Conservation (phyloP, 1,284 basidiomycete genomes). For the Cystobasidium sp. region DNA sequence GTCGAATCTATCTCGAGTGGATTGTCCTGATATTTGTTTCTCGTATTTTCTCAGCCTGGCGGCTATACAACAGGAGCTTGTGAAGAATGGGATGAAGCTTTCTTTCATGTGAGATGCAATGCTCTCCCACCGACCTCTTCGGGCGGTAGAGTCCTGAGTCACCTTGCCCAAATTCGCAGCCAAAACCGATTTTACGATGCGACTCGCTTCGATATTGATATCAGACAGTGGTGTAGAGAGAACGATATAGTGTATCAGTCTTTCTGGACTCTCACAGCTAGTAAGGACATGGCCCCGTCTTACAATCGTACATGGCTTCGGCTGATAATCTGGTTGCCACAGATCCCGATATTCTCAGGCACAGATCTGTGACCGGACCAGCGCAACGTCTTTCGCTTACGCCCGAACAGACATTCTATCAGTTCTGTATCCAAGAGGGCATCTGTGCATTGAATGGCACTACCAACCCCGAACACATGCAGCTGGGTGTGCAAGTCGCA, state of each 20-base stretch:
- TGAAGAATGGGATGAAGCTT: constrained; percentile 61
- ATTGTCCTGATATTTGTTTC: background rate
- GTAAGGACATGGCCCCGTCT: constrained; percentile 64
- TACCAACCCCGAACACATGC: constrained; percentile 67
- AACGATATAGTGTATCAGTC: constrained; percentile 61
- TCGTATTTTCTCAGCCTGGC: background rate
- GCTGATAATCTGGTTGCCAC: background rate
- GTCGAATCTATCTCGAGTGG: too few relatives aligned
- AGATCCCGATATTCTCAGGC: constrained; percentile 26
- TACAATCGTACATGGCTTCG: constrained; percentile 52
- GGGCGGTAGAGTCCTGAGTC: constrained; percentile 52
- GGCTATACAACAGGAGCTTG: constrained; percentile 63
- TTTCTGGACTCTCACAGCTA: constrained; percentile 83
- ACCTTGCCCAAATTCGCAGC: constrained; percentile 7
- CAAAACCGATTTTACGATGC: constrained; percentile 44
- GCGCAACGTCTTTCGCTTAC: constrained; percentile 58
- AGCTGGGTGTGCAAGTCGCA: constrained; percentile 64
- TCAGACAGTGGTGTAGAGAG: constrained; percentile 29
- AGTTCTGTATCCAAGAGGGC: constrained; percentile 65
- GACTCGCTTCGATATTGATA: constrained; percentile 33
- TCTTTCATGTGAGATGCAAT: constrained; percentile 71
- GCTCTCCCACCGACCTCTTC: background rate
- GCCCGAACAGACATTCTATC: constrained; percentile 69
- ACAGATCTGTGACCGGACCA: background rate
- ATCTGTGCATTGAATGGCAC: constrained; percentile 71